Evolutionary conservation across 768 basidiomycete genomes (phyloP).

Genomic region (Rickenella mellea): DNA sequence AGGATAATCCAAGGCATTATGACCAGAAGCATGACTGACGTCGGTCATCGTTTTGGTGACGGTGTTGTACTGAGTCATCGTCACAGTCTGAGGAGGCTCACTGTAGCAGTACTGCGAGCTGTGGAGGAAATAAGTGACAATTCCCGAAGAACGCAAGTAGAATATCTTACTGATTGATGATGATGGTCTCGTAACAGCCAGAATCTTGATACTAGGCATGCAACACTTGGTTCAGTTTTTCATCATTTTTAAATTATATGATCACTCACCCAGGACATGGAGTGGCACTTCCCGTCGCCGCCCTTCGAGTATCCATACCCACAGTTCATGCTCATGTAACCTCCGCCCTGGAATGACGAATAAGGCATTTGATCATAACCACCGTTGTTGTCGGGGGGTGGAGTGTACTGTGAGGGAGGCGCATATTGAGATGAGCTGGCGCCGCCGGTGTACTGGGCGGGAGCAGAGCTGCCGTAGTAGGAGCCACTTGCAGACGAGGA

Average conservation of each 20-base stretch:
- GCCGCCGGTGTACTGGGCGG: conserved; percentile 5
- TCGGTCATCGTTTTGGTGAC: conserved; percentile 15
- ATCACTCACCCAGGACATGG: conserved; percentile 48
- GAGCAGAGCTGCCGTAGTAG: conserved; percentile 3
- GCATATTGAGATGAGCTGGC: conserved; percentile 8
- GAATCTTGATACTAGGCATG: conserved; percentile 5
- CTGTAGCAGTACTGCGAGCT: conserved; percentile 4
- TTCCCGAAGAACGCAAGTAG: background rate
- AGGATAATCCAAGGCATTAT: background rate
- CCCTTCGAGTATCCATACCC: conserved; percentile 61
- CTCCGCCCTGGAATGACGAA: conserved; percentile 47
- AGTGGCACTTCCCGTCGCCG: conserved; percentile 43
- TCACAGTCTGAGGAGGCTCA: conserved; percentile 12
- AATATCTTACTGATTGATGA: conserved; percentile 35
- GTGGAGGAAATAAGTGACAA: background rate
- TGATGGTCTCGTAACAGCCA: conserved; percentile 56
- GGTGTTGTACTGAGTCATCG: conserved; percentile 24
- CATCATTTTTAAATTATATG: conserved; percentile 1
- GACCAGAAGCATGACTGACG: conserved; percentile 9
- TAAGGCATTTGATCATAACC: conserved; percentile 49
- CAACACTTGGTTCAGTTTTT: background rate
- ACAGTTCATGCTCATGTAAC: conserved; percentile 57
- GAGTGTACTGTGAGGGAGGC: conserved; percentile 19
- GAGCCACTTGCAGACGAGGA: conserved; percentile 5
- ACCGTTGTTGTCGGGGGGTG: conserved; percentile 23